Conservation (phyloP, 1,139 yeast species). For the Magnusiomyces clavatus region DNA sequence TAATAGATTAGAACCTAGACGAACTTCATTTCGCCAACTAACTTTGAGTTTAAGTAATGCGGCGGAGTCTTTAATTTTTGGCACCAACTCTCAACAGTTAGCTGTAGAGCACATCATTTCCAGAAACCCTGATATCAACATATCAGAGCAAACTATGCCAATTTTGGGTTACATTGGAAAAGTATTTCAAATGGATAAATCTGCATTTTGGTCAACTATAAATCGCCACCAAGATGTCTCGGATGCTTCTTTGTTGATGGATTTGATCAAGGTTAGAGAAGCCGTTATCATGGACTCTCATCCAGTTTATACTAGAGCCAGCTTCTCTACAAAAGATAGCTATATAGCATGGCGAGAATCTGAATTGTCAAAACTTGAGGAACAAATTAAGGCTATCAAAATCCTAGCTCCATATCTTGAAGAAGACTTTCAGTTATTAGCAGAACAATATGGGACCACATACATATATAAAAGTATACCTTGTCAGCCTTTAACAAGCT, state of each 20-base stretch:
- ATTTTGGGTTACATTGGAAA: too few species aligned
- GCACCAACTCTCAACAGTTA: too few species aligned
- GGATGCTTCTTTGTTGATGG: slow-evolving; percentile 1
- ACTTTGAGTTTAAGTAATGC: too few species aligned
- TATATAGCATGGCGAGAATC: neutral
- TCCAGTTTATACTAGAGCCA: neutral
- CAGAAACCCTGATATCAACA: too few species aligned
- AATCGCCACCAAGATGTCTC: neutral
- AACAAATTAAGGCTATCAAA: neutral
- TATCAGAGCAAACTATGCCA: too few species aligned
- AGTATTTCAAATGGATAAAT: too few species aligned
- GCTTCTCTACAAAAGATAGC: neutral
- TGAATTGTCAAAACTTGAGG: neutral
- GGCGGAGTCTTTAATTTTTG: too few species aligned
- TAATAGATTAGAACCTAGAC: slow-evolving; percentile 1
- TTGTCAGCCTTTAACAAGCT: too few species aligned
- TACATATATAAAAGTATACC: too few species aligned
- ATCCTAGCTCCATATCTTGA: slow-evolving; percentile 3
- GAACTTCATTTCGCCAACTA: neutral
- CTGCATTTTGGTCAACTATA: too few species aligned
- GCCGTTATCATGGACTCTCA: neutral
- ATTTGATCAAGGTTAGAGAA: slow-evolving; percentile 1
- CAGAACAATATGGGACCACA: neutral
- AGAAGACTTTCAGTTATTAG: neutral
- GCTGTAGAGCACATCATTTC: too few species aligned